phyloP scores from a whole-genome alignment of 805 yeast species.

The Candida ponderosae region DNA sequence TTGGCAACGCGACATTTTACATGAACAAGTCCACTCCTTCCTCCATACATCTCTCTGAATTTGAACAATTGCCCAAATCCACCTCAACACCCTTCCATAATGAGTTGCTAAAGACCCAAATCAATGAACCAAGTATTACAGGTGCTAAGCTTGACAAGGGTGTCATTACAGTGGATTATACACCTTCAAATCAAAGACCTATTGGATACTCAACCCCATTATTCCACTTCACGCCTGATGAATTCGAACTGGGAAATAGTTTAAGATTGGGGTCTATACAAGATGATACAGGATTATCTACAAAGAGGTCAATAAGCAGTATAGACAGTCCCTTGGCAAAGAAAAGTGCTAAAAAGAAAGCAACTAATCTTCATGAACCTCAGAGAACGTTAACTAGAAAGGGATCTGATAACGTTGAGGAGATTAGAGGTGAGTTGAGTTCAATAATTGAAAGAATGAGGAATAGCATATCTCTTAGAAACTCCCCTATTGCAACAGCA shows the following conservation, averaged over 20 bases:
- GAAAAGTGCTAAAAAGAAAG: not conserved
- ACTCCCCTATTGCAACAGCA: not conserved
- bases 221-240: conserved; percentile 9
- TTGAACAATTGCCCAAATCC: conserved; percentile 18
- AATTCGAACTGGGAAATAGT: not conserved
- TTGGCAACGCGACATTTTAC: not conserved
- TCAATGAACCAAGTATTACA: no score
- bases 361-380: no score
- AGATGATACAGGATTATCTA: no score
- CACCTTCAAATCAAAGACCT: conserved; percentile 5
- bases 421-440: conserved; percentile 29
- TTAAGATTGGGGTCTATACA: no score
- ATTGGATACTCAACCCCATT: conserved; percentile 10
- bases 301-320: not conserved
- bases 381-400: conserved; percentile 22
- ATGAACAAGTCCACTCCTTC: conserved; percentile 2
- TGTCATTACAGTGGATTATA: not conserved
- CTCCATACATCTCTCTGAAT: conserved; percentile 19
- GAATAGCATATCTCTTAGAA: conserved; percentile 1
- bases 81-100: conserved; percentile 19
- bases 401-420: conserved; percentile 26
- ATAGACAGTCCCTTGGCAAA: conserved; percentile 6
- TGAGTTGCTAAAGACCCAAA: not conserved
- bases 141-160: no score
- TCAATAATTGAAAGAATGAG: conserved; percentile 23